Evolutionary conservation across 2,329 filamentous ascomycete species (phyloP), one percentile per base, ranked within the genome.

Genomic region (Colletotrichum lindemuthianum): DNA sequence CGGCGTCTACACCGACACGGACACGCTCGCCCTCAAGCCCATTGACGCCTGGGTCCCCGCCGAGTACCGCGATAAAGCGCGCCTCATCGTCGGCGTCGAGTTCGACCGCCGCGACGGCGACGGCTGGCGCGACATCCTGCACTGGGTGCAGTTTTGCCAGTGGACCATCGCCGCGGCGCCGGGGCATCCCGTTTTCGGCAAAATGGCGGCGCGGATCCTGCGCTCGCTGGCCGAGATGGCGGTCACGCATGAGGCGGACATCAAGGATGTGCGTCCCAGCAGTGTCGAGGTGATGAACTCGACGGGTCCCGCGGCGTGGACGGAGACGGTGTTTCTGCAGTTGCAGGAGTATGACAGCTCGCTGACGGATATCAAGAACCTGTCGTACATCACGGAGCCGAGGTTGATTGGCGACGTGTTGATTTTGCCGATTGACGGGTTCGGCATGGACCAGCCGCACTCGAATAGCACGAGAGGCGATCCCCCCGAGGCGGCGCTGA

Each of bases 1-100:
- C 53, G 92, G 92, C 34, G 89, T 95, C 67, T 93, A 92, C 70
- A 82, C 81, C 50, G 86, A 89, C 70, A 74, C 78, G 34, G 76
- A 79, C 36, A 76, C 79, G 2, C 73, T 78, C 9, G 76, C 77
- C 2, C 63, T 78, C 1, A 70, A 68, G 8, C 76, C 75, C 1
- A 74, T 78, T 8, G 70, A 73, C 45, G 70, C 73, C 0, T 79
- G 78, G 60, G 70, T 78, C 5, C 76, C 76, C 0, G 13, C 45
- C 8, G 33, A 67, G 13, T 68, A 66, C 37, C 39, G 58, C 24
- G 53, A 48, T n/a, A 16, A 59, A 3, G 66, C 67, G 2, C 52
- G 58, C 16, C 56, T 74, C 10, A 63, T 74, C 5, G 70, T 73
- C 13, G 72, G 72, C 4, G 72, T 71, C 69, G 72, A 74, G 54